Percentiles rank a stretch among this genome's conserved stretches.
These are phyloP conservation scores for Ormosia semicastrata DNA, from an alignment of 306 rosid genomes.

Conservation along the genomic window DNA sequence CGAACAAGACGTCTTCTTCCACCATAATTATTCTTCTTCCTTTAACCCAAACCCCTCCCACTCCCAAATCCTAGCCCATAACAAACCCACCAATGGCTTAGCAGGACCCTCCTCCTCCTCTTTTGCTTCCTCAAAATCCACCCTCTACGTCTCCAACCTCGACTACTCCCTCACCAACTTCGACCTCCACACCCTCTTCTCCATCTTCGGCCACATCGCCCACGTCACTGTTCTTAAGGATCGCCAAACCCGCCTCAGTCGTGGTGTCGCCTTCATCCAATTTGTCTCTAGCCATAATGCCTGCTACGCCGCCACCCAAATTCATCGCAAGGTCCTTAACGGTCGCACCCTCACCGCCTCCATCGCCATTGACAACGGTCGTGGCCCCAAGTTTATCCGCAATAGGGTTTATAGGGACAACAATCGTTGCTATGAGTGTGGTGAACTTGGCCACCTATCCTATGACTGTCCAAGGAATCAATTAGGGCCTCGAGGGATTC, in stretches of 20 bases:
- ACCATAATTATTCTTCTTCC: conserved; percentile 55
- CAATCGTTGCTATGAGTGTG: conserved; percentile 83
- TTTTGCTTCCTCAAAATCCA: conserved; percentile 84
- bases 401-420: conserved; percentile 72
- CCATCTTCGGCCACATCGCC: conserved; percentile 77
- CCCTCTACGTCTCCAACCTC: conserved; percentile 76
- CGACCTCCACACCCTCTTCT: conserved; percentile 89
- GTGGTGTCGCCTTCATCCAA: conserved; percentile 87
- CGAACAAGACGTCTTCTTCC: conserved; percentile 74
- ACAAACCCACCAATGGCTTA: background rate
- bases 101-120: background rate
- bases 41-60: background rate
- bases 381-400: conserved; percentile 72
- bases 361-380: conserved; percentile 87
- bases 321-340: conserved; percentile 68
- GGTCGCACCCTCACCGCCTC: conserved; percentile 73
- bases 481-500: conserved; percentile 71
- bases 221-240: conserved; percentile 89
- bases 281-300: conserved; percentile 79
- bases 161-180: conserved; percentile 87
- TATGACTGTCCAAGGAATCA: conserved; percentile 81
- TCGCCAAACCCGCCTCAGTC: conserved; percentile 80
- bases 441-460: conserved; percentile 69
- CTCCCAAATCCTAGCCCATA: background rate
- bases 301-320: conserved; percentile 36